Evolutionary conservation across 352 stramenopile species (phyloP), one percentile per base, ranked within the genome.

Genomic region (Pythium periplocum): DNA sequence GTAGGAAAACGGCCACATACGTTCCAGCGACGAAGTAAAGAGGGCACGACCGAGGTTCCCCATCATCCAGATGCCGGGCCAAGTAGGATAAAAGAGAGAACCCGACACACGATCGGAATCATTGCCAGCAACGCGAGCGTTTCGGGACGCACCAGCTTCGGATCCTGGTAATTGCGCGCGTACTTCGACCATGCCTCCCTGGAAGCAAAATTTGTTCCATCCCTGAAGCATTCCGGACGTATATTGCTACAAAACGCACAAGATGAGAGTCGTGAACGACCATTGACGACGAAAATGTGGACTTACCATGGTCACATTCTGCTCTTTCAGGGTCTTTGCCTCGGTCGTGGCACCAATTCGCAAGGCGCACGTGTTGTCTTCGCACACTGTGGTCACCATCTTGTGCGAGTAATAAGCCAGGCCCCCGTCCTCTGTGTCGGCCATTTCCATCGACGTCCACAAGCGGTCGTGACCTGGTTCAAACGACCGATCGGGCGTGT

Each of bases 401-500:
- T 57, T 50, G 7, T 30, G 6, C 9, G 53, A 8, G 50, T 67
- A 67, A 35, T 67, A 67, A 17, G 26, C 49, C 26, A 67, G 50
- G 2, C 8, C 60, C 1, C 39, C 47, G 41, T 55, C 45, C 9
- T 45, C 46, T n/a, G 53, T 61, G 60, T 98, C 92, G 47, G 97
- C 96, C 48, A 96, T 97, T 53, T 98, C 75, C 17, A 97, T 69
- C 0, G 93, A 91, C 0, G 92, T 98, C 96, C 96, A 98, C 7
- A 93, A 66, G 36, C 96, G 91, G 69, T 98, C 95, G 26, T 81
- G 57, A 5, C 95, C 96, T 26, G 97, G 90, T 34, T 68, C 54
- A 63, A 99, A 98, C 36, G 58, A 83, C 2, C 96, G 78, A 17
- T 86, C 83, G 2, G 86, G 69, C 47, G 73, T 77, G 63, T 98